Evolutionary conservation across 805 yeast species (phyloP).

Genomic region (Saccharomycopsis schoenii): DNA sequence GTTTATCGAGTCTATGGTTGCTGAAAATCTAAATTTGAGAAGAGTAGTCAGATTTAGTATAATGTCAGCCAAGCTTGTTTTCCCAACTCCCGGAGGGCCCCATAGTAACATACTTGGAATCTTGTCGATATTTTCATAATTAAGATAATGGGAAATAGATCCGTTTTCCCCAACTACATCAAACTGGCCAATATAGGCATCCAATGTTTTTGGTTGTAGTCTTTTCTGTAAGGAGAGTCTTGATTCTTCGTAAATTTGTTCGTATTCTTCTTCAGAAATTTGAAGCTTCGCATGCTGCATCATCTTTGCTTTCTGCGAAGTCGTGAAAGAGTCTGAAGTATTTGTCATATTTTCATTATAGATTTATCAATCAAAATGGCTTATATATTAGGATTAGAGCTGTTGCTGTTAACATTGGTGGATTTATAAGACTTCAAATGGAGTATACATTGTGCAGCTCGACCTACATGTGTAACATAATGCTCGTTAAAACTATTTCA

Average conservation of each 20-base stretch:
- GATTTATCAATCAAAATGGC: no score
- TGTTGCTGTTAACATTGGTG: no score
- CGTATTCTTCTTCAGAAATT: constrained; percentile 9
- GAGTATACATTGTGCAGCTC: no score
- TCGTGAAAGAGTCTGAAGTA: background rate
- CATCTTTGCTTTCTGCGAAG: background rate
- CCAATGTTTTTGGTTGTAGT: constrained; percentile 64
- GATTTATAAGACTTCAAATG: no score
- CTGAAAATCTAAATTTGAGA: constrained; percentile 71
- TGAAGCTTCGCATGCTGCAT: background rate
- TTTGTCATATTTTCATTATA: background rate
- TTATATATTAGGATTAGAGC: no score
- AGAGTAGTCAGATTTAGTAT: constrained; percentile 25
- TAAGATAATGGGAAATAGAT: constrained; percentile 59
- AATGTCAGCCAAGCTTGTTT: constrained; percentile 74
- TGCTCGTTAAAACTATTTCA: no score
- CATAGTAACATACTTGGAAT: constrained; percentile 82
- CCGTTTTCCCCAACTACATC: constrained; percentile 54
- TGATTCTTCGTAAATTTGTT: constrained; percentile 3
- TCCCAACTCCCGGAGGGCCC: constrained; percentile 95
- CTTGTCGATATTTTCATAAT: constrained; percentile 36
- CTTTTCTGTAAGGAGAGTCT: constrained; percentile 54
- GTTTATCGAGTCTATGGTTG: constrained; percentile 35
- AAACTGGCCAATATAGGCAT: constrained; percentile 75
- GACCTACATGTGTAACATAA: no score